Base-by-base conservation (phyloP, 352 stramenopile genomes). In the Stramenopiles sp. region DNA sequence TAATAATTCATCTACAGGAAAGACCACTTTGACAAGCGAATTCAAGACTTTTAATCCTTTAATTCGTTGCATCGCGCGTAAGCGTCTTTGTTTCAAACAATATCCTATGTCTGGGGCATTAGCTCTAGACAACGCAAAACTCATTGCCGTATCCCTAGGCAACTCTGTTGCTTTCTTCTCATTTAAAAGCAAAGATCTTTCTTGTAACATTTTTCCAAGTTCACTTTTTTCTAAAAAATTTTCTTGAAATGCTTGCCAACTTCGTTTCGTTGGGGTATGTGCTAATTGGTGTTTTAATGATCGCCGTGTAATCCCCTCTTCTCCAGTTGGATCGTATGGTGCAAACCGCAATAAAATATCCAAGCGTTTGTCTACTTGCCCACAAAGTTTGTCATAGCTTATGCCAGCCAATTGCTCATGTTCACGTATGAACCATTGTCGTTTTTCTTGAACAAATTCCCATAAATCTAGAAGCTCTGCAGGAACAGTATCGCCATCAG, bases 161-260 rank as follows among this genome's bases (percentile, higher is more conserved):
- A 33, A 7, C 31, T 76, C 65, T 13, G 7, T 33, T 4, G 31
- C 31, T 76, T 76, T 76, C 31, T 76, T 76, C 65, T 76, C 65
- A 20, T 33, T 76, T 33, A 76, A 76, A 13, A 76, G 31, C 30
- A 33, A 76, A 13, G 65, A 76, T 1, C 65, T 4, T 20, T 76
- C 13, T 76, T 76, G 65, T 20, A 76, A 76, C 65, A 76, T 76
- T 76, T 76, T 76, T 13, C 65, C 31, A 4, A 76, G 31, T 76
- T 76, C 65, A 13, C 31, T 76, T 33, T 33, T 76, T 33, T 76
- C 65, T 33, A 33, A 33, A 13, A 76, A 4, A 76, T 33, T 76
- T 13, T 33, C 31, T 76, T 76, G 30, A 13, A 76, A 31, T 13
- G 65, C 65, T 20, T 76, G 30, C 65, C 65, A 76, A 33, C 65